Percentiles rank a stretch among this genome's conserved stretches.
Evolutionary conservation across 2,329 filamentous ascomycete species (phyloP).

Genomic region (Botryosphaeria dothidea): DNA sequence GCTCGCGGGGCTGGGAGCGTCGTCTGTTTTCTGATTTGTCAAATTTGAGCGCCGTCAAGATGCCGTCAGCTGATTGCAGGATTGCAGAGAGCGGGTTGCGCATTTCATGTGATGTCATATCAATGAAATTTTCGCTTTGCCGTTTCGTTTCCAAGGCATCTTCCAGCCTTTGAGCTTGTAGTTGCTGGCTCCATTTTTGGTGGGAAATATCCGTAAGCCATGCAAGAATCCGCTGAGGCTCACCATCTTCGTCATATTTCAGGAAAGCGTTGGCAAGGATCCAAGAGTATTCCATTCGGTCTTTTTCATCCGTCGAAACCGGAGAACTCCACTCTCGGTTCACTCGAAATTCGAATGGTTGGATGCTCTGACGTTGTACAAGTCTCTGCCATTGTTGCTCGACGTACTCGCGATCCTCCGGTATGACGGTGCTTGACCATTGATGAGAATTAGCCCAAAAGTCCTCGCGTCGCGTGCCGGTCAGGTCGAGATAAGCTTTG

Average conservation of each 20-base stretch:
- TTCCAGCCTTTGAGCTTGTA: conserved; percentile 32
- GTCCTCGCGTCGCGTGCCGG: conserved; percentile 8
- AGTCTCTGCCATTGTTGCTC: conserved; percentile 14
- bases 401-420: conserved; percentile 9
- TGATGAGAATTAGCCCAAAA: neutral
- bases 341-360: conserved; percentile 16
- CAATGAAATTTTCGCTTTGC: conserved; percentile 40
- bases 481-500: conserved; percentile 18
- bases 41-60: conserved; percentile 25
- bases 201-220: conserved; percentile 38
- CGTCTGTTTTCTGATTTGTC: neutral
- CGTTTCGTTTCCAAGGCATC: conserved; percentile 39
- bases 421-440: conserved; percentile 4
- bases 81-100: conserved; percentile 30
- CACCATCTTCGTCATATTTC: conserved; percentile 31
- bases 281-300: conserved; percentile 24
- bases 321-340: neutral
- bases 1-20: conserved; percentile 6
- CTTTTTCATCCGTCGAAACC: neutral
- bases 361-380: neutral
- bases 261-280: conserved; percentile 33
- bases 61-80: conserved; percentile 35
- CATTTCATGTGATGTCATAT: conserved; percentile 28
- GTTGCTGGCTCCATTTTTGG: conserved; percentile 32
- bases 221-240: conserved; percentile 30